Conservation (phyloP, 2,329 filamentous ascomycete genomes). For the Colletotrichum lentis region DNA sequence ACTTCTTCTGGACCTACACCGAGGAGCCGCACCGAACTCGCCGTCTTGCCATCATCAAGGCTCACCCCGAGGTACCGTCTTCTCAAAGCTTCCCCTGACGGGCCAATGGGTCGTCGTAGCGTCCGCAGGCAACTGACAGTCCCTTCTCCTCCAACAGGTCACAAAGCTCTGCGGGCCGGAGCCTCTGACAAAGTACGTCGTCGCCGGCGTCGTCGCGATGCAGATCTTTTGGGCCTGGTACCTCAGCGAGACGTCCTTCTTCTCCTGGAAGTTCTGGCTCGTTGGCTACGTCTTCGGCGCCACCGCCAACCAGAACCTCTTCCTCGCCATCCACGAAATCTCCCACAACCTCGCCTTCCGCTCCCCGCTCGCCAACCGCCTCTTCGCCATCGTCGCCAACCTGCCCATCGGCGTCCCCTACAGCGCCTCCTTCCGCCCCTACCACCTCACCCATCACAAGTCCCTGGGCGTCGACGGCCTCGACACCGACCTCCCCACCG, state of each 20-base stretch:
- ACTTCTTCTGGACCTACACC: conserved; percentile 99
- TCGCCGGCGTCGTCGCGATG: conserved; percentile 81
- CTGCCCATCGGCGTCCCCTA: conserved; percentile 95
- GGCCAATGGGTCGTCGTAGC: background rate
- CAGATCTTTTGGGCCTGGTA: conserved; percentile 81
- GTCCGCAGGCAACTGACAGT: background rate
- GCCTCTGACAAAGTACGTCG: conserved; percentile 93
- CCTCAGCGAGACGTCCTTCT: conserved; percentile 78
- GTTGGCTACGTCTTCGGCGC: conserved; percentile 92
- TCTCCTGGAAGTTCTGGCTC: conserved; percentile 84
- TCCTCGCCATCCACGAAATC: conserved; percentile 98
- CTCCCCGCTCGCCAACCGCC: conserved; percentile 78
- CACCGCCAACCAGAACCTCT: conserved; percentile 97
- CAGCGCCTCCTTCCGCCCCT: conserved; percentile 94
- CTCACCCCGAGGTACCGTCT: conserved; percentile 82
- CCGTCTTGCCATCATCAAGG: conserved; percentile 94
- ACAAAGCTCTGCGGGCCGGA: conserved; percentile 97
- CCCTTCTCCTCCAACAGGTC: conserved; percentile 64
- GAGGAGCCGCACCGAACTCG: conserved; percentile 95
- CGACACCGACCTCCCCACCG: conserved; percentile 93
- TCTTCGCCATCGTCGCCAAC: conserved; percentile 93
- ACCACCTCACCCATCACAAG: conserved; percentile 99
- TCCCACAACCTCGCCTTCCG: conserved; percentile 96
- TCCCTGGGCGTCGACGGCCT: conserved; percentile 95
- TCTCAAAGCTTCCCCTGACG: conserved; percentile 20